A percentile compares a stretch with the other conserved stretches of the same genome.
Evolutionary conservation across 164 flowering plant genomes (phyloP).

Genomic region (Litsea cubeba): DNA sequence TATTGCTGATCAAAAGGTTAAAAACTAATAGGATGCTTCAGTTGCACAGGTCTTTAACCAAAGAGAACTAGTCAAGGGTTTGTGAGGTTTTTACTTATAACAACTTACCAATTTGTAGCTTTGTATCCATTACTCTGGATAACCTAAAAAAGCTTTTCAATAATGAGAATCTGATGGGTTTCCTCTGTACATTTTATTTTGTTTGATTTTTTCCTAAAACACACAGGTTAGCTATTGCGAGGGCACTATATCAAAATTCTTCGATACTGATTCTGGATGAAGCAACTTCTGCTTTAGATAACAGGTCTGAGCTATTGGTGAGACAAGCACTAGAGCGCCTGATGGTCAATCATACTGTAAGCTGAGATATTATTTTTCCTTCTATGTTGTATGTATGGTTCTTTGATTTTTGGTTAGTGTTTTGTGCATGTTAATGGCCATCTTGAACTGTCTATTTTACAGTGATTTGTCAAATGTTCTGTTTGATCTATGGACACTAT

Average conservation of each 20-base stretch:
- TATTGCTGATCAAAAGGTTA: background rate
- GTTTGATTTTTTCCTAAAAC: background rate
- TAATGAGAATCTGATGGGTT: background rate
- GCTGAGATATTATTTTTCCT: slow-evolving; percentile 11
- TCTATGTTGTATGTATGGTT: background rate
- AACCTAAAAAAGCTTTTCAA: background rate
- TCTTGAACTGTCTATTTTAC: too few relatives aligned
- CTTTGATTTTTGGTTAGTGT: background rate
- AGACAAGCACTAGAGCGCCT: slow-evolving; percentile 78
- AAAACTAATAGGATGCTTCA: background rate
- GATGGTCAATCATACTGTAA: slow-evolving; percentile 80
- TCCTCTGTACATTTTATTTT: too few relatives aligned
- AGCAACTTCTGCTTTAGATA: slow-evolving; percentile 97
- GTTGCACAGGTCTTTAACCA: too few relatives aligned
- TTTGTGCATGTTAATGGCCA: too few relatives aligned
- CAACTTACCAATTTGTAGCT: background rate
- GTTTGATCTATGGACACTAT: too few relatives aligned
- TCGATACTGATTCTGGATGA: slow-evolving; percentile 90
- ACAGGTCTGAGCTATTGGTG: slow-evolving; percentile 80
- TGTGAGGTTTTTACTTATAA: background rate
- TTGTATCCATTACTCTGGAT: background rate
- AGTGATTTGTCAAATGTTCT: too few relatives aligned
- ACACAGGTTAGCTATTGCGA: slow-evolving; percentile 92
- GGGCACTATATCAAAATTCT: slow-evolving; percentile 84
- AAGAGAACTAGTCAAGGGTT: background rate